These are phyloP conservation scores for Oxyria digyna DNA, from an alignment of 148 eudicot species.

Conservation along the genomic window DNA sequence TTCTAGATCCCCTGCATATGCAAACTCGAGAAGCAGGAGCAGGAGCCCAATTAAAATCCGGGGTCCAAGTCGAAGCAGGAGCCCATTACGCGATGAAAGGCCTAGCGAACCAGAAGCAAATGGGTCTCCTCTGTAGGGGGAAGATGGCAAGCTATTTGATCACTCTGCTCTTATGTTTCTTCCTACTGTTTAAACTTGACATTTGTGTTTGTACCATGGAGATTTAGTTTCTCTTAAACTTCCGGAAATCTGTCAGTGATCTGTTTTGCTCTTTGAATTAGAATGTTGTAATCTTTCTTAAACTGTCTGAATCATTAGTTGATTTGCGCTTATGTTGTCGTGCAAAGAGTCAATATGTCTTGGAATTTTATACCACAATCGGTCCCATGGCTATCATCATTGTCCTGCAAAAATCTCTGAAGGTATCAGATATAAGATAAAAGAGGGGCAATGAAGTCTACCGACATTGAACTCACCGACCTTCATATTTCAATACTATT, in stretches of 20 bases:
- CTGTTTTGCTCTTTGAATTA: not conserved
- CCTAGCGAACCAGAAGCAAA: conserved; percentile 28
- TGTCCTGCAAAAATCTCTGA: too few species aligned
- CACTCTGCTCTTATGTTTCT: not conserved
- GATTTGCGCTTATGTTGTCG: not conserved
- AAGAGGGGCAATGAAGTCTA: too few species aligned
- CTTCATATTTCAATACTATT: too few species aligned
- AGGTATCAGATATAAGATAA: too few species aligned
- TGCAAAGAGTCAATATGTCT: too few species aligned
- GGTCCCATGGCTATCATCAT: too few species aligned
- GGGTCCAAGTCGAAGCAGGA: conserved; percentile 16
- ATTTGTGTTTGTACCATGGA: not conserved
- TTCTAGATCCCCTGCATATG: conserved; percentile 37
- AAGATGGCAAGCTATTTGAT: not conserved
- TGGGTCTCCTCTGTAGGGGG: conserved; percentile 24
- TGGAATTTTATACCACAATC: too few species aligned
- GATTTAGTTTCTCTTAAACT: not conserved
- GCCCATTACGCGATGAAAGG: conserved; percentile 15
- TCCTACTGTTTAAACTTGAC: not conserved
- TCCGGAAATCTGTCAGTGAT: not conserved
- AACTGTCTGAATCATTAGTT: not conserved
- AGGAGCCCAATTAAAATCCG: conserved; percentile 5
- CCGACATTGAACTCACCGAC: too few species aligned
- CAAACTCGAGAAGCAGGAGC: conserved; percentile 25
- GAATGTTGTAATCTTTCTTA: not conserved